Conservation (phyloP, 495 filamentous ascomycete species). For the Parmelia sp. region DNA sequence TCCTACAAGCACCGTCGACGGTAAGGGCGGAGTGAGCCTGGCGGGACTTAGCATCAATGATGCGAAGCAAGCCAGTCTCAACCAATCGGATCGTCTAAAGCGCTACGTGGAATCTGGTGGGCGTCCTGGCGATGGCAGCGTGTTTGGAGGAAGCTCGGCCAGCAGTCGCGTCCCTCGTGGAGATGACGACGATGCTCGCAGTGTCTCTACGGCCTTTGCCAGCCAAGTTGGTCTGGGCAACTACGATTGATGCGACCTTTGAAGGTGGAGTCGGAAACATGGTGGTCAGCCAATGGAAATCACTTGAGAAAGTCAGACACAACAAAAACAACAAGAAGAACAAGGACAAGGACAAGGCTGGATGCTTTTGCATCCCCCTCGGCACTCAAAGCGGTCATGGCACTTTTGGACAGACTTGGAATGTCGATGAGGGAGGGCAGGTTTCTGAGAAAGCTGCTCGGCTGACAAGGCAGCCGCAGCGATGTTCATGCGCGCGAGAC, state of each 20-base stretch:
- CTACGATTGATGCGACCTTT: conserved; percentile 61
- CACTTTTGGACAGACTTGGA: neutral
- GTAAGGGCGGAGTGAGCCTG: conserved; percentile 80
- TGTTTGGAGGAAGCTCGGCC: conserved; percentile 68
- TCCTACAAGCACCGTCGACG: conserved; percentile 53
- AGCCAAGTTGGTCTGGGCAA: conserved; percentile 79
- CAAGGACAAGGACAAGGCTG: neutral
- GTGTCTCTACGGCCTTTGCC: conserved; percentile 90
- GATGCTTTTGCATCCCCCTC: conserved; percentile 10
- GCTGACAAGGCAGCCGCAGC: conserved; percentile 1
- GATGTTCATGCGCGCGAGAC: neutral
- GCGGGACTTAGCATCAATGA: conserved; percentile 74
- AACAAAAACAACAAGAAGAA: neutral
- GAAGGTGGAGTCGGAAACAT: neutral
- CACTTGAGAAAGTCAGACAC: neutral
- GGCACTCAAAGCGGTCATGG: neutral
- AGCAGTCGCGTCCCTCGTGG: conserved; percentile 49
- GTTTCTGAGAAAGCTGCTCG: conserved; percentile 11
- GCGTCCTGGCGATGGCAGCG: conserved; percentile 56
- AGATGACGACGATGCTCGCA: conserved; percentile 90
- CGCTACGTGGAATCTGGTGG: conserved; percentile 81
- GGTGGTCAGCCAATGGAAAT: conserved; percentile 7
- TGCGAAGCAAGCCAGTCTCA: conserved; percentile 72
- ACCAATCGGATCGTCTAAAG: conserved; percentile 77
- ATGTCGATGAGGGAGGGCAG: neutral